Base-by-base conservation (phyloP, 208 protist species). In the Sergeia podlipaevii region DNA sequence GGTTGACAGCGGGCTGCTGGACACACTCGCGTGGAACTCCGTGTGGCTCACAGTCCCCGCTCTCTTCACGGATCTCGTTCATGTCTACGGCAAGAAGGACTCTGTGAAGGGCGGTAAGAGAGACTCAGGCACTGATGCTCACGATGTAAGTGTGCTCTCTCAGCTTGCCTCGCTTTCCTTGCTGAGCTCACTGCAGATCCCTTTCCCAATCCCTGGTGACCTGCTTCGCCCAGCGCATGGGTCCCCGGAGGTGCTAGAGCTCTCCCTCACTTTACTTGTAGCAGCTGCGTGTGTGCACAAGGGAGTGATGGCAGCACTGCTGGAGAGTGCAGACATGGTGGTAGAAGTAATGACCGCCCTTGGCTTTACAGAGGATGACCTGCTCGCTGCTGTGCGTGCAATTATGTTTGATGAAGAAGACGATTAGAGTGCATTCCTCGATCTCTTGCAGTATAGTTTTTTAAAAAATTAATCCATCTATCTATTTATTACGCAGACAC, bases 301-400 rank as follows among this genome's bases (percentile, higher is more conserved):
- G 26, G 50, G 4, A n/a, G 48, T 69, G 33, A 70, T 66, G 66
- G 45, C 10, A 13, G 62, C 57, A 29, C 56, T 70, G 60, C 17
- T 47, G 38, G 46, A 49, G 34, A 58, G 26, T 0, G 70, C 64
- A 15, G 72, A 44, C 29, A 65, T 53, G 4, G 46, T 80, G 20
- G 69, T 38, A 11, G 82, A 86, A 51, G 60, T 90, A 29, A 28
- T 77, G 27, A 39, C 42, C 17, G 78, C 53, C 21, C 21, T 90
- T 2, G 71, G 66, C 2, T 36, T 78, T 27, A 73, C 60, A 0
- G 36, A 27, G 11, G 69, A 70, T 2, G 75, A 84, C 21, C 26
- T 79, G 8, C 28, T 51, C 3, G 65, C 67, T 15, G 73, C 72
- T 6, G 65, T 86, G n/a, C 55, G 51, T 4, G 66, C 62, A 45